phyloP scores from a whole-genome alignment of 176 grass and related monocot species.

The Paspalum vaginatum region DNA sequence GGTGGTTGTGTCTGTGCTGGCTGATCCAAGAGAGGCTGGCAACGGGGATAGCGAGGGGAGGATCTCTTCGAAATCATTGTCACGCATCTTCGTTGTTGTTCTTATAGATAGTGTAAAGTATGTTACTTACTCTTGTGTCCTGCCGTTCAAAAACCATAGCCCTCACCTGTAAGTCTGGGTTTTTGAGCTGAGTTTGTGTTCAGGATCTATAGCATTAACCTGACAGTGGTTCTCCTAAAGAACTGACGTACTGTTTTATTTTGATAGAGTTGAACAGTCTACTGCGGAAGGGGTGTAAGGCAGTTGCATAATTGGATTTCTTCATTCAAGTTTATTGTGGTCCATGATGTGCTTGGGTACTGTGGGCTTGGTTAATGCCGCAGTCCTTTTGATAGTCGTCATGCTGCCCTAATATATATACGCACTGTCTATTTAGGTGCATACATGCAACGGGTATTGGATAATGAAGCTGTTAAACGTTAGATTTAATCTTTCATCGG shows the following conservation, averaged over 20 bases:
- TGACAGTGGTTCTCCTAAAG: not conserved
- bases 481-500: too few relatives aligned
- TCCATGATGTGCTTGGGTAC: not conserved
- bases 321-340: not conserved
- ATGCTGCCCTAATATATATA: not conserved
- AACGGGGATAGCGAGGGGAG: slow-evolving; percentile 53
- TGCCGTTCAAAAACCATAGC: slow-evolving; percentile 75
- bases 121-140: slow-evolving; percentile 94
- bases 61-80: slow-evolving; percentile 72
- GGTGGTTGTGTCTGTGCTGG: slow-evolving; percentile 86
- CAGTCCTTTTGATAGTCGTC: not conserved
- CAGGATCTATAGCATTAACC: slow-evolving; percentile 8
- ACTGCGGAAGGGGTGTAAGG: not conserved
- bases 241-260: slow-evolving; percentile 22
- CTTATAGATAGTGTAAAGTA: slow-evolving; percentile 96
- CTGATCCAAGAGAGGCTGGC: slow-evolving; percentile 75
- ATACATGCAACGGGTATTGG: too few relatives aligned
- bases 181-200: not conserved
- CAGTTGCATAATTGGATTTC: not conserved
- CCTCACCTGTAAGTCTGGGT: slow-evolving; percentile 54
- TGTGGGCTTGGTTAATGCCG: not conserved
- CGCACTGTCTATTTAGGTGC: not conserved
- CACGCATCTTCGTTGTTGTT: slow-evolving; percentile 86
- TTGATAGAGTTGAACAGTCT: slow-evolving; percentile 11
- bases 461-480: too few relatives aligned